Evolutionary conservation across 345 rosid species (phyloP).

Genomic region (Camelina hispida): DNA sequence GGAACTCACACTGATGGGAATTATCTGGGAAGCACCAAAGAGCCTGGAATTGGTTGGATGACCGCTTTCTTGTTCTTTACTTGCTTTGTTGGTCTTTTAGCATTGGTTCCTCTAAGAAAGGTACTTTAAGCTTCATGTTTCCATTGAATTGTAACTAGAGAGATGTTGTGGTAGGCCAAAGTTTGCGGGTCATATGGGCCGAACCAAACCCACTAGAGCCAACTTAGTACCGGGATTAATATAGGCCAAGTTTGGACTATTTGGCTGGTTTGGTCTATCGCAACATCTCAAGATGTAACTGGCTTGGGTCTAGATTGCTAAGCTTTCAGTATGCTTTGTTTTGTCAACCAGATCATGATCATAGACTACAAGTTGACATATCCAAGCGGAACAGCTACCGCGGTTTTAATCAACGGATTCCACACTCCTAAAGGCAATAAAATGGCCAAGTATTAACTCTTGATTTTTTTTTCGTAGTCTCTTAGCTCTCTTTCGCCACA

Average conservation of each 20-base stretch:
- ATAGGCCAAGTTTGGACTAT: neutral
- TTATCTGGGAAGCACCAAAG: constrained; percentile 65
- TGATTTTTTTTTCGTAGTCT: constrained; percentile 1
- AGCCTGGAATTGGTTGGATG: constrained; percentile 93
- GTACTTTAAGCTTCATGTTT: constrained; percentile 35
- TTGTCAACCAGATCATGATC: constrained; percentile 70
- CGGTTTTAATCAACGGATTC: constrained; percentile 85
- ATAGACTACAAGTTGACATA: constrained; percentile 78
- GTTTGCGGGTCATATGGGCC: constrained; percentile 1
- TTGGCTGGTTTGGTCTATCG: constrained; percentile 2
- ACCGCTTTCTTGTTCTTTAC: constrained; percentile 76
- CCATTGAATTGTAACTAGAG: neutral
- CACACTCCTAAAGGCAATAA: constrained; percentile 76
- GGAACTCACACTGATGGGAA: constrained; percentile 76
- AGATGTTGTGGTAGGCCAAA: constrained; percentile 18
- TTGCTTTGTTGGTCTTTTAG: constrained; percentile 83
- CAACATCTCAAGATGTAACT: neutral
- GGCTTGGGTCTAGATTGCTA: constrained; percentile 6
- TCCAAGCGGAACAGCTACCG: constrained; percentile 96
- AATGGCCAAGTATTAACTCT: constrained; percentile 64
- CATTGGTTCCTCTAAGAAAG: constrained; percentile 89
- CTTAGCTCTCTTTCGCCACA: neutral
- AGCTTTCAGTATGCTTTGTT: neutral
- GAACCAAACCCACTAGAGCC: neutral
- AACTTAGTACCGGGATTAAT: neutral